A percentile compares a stretch with the other conserved stretches of the same genome.
These are phyloP conservation scores for Phialocephala subalpina DNA, from an alignment of 2,329 filamentous ascomycete genomes.

Conservation along the genomic window DNA sequence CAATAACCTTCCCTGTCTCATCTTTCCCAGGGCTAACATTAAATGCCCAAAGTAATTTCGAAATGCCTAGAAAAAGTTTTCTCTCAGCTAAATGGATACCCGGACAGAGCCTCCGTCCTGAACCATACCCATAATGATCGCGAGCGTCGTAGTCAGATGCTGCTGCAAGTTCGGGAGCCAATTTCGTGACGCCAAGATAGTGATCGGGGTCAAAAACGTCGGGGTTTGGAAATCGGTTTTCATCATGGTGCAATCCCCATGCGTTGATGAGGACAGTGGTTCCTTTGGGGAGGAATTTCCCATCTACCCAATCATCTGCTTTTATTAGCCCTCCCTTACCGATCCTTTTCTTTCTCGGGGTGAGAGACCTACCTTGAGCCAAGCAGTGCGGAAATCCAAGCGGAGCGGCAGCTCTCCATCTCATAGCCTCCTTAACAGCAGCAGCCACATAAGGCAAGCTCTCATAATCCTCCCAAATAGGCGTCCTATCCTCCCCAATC, in stretches of 20 bases:
- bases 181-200: conserved; percentile 34
- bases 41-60: conserved; percentile 25
- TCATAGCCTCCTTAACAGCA: conserved; percentile 54
- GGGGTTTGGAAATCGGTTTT: conserved; percentile 49
- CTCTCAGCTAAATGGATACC: conserved; percentile 53
- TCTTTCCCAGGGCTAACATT: conserved; percentile 34
- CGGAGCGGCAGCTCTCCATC: conserved; percentile 48
- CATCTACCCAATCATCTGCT: conserved; percentile 36
- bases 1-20: conserved; percentile 29
- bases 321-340: background rate
- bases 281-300: conserved; percentile 53
- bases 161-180: conserved; percentile 50
- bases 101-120: conserved; percentile 60
- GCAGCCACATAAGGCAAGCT: conserved; percentile 52
- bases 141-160: conserved; percentile 57
- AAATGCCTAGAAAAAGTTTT: conserved; percentile 14
- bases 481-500: conserved; percentile 54
- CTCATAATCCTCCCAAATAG: conserved; percentile 52
- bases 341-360: background rate
- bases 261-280: conserved; percentile 47
- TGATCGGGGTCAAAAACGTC: conserved; percentile 53
- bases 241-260: conserved; percentile 47
- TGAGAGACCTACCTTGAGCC: conserved; percentile 6
- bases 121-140: conserved; percentile 47
- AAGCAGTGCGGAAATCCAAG: conserved; percentile 47